Base-by-base conservation (phyloP, 2,329 filamentous ascomycete genomes). In the Aspergillus sp. region DNA sequence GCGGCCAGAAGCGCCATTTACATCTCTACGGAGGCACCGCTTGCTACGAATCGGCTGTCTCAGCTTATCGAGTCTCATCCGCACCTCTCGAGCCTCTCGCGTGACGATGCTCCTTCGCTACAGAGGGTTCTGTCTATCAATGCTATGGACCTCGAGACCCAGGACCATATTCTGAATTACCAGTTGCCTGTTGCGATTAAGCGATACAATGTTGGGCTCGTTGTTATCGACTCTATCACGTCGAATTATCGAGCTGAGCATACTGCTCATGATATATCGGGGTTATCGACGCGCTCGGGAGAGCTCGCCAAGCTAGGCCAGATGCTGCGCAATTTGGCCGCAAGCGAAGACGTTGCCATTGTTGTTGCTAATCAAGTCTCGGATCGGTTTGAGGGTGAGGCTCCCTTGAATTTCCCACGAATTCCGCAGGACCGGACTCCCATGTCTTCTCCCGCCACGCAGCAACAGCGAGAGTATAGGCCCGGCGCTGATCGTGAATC, bases 281-380 rank as follows among this genome's bases (percentile, higher is more conserved):
- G 77, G 48, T 86, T 98, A 80, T 90, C 89, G 24, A 86, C 86
- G 40, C 86, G 95, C 61, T 88, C 88, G 62, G 81, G 84, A 51
- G 90, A 96, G 69, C 84, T 99, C 52, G 83, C 91, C 15, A 86
- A 87, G 31, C 79, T 96, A 81, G 65, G 93, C 37, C 84, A 87
- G 41, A 80, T 91, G 51, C 80, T 99, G 21, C 86, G 92, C 37
- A 83, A 88, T 40, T 78, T 98, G 1, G 95, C 95, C 1, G 84
- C 85, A 39, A 84, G 83, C 43, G 80, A 96, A 68, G 82, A 88
- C 63, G 80, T 97, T 46, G 93, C 92, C 23, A 82, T 99, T 27
- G 92, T 99, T 1, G 90, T 97, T 3, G 90, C 93, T 5, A 99
- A 99, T 71, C 95, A 99, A 74, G 93, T 99, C 31, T 90, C 91